These are phyloP conservation scores for Harrya chromipes DNA, from an alignment of 768 basidiomycete species.

Conservation along the genomic window DNA sequence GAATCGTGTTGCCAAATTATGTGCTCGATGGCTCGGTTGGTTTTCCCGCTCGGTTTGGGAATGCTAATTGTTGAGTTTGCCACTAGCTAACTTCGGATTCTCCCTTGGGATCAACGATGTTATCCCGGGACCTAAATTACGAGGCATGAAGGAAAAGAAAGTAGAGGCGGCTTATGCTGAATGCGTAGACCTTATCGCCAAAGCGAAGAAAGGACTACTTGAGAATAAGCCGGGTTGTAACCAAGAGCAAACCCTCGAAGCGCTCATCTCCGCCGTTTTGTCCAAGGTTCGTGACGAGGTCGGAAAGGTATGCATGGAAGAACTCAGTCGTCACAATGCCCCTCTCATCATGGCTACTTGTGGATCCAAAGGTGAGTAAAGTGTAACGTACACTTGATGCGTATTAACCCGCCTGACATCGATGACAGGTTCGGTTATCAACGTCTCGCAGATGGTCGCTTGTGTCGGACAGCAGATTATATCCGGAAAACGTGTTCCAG, in stretches of 20 bases:
- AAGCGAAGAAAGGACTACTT: slow-evolving; percentile 86
- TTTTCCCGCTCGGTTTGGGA: slow-evolving; percentile 1
- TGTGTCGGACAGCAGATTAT: slow-evolving; percentile 99
- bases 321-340: slow-evolving; percentile 95
- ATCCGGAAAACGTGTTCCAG: slow-evolving; percentile 94
- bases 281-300: slow-evolving; percentile 96
- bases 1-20: slow-evolving; percentile 94
- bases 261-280: slow-evolving; percentile 88
- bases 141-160: slow-evolving; percentile 74
- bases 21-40: slow-evolving; percentile 88
- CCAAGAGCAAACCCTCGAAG: slow-evolving; percentile 95
- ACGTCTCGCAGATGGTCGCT: slow-evolving; percentile 99
- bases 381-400: neutral
- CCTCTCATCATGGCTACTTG: slow-evolving; percentile 99
- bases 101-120: slow-evolving; percentile 99
- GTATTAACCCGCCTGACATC: slow-evolving; percentile 3
- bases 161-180: slow-evolving; percentile 87
- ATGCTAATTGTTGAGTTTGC: slow-evolving; percentile 3
- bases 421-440: slow-evolving; percentile 91
- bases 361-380: slow-evolving; percentile 85
- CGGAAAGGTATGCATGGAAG: slow-evolving; percentile 96
- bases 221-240: slow-evolving; percentile 98
- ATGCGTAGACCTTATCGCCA: slow-evolving; percentile 82
- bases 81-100: slow-evolving; percentile 91
- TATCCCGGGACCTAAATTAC: slow-evolving; percentile 87